phyloP scores from a whole-genome alignment of 2,329 filamentous ascomycete genomes.

The Fusarium sp. region DNA sequence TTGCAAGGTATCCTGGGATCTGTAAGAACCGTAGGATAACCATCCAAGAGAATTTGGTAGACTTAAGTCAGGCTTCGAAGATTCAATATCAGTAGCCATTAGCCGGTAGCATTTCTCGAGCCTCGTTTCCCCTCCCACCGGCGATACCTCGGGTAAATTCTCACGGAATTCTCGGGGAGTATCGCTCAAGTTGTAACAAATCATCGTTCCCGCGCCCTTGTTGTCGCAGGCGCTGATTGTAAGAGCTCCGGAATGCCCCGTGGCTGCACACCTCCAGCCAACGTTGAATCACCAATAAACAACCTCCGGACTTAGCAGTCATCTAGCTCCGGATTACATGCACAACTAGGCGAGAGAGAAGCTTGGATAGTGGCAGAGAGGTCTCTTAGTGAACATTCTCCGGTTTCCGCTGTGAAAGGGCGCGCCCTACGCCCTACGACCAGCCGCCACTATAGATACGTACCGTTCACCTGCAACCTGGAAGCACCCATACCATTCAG shows the following conservation, averaged over 20 bases:
- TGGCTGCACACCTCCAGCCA: not conserved
- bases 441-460: not conserved
- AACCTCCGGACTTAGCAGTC: not conserved
- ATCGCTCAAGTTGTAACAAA: not conserved
- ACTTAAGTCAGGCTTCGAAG: not conserved
- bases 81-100: not conserved
- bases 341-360: too few relatives aligned
- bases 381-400: not conserved
- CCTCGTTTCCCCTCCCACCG: not conserved
- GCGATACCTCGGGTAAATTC: not conserved
- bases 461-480: not conserved
- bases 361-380: not conserved
- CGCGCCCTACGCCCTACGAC: not conserved
- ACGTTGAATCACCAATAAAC: not conserved
- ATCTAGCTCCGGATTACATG: not conserved
- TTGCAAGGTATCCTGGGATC: not conserved
- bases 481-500: too few relatives aligned
- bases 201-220: not conserved
- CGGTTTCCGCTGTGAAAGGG: not conserved
- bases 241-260: not conserved
- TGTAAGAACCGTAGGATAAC: not conserved
- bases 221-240: not conserved
- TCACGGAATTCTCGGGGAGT: not conserved
- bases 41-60: not conserved
- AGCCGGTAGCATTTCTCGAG: not conserved